Evolutionary conservation across 768 basidiomycete genomes (phyloP).

Genomic region (Mycena venus): DNA sequence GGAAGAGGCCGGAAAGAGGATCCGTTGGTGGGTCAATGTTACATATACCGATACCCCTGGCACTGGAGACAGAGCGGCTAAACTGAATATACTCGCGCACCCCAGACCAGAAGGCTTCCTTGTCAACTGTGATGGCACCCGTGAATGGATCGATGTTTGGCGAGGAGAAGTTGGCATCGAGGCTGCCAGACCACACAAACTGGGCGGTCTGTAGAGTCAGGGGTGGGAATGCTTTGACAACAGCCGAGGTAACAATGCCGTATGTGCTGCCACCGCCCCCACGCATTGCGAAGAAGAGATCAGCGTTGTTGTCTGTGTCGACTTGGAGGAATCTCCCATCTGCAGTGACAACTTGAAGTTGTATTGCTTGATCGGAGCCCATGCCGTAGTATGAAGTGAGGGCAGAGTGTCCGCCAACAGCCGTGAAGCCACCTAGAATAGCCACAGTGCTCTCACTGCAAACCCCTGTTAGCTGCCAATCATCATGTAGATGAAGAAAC

Average conservation of each 20-base stretch:
- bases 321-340: conserved; percentile 2
- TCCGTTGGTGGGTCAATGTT: conserved; percentile 1
- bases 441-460: conserved; percentile 9
- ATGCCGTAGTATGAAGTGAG: conserved; percentile 7
- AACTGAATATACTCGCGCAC: conserved; percentile 11
- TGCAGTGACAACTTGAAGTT: conserved; percentile 10
- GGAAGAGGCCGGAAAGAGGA: not conserved
- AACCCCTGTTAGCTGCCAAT: not conserved
- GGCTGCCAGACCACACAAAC: conserved; percentile 4
- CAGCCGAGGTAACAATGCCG: conserved; percentile 8
- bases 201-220: conserved; percentile 10
- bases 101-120: conserved; percentile 10
- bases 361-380: not conserved
- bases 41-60: not conserved
- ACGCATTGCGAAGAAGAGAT: conserved; percentile 5
- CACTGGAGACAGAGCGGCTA: conserved; percentile 5
- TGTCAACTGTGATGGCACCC: conserved; percentile 12
- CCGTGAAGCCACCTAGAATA: conserved; percentile 11
- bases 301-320: not conserved
- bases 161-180: conserved; percentile 8
- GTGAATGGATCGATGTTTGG: conserved; percentile 6
- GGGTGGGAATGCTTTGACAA: conserved; percentile 11
- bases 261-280: conserved; percentile 14
- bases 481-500: conserved; percentile 9
- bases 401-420: not conserved